A percentile compares a stretch with the other conserved stretches of the same genome.
Evolutionary conservation across 179 eudicot genomes (phyloP).

Genomic region (Carnegiea gigantea): DNA sequence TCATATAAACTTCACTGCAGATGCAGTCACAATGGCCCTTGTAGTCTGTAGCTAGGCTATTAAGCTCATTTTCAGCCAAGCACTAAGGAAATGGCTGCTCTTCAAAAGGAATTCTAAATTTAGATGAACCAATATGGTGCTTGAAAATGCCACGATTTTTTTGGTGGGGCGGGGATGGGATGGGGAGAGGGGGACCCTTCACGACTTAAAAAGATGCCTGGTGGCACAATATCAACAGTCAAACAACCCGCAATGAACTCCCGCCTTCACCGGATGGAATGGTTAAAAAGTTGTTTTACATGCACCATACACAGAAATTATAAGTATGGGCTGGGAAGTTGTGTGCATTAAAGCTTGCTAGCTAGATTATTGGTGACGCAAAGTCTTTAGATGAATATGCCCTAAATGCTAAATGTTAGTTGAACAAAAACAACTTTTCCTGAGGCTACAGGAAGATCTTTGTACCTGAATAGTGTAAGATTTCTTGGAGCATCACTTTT

Average conservation of each 20-base stretch:
- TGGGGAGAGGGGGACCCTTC: neutral
- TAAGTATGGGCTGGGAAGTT: neutral
- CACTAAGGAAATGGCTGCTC: neutral
- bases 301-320: neutral
- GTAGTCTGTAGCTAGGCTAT: neutral
- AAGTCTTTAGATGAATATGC: slow-evolving; percentile 34
- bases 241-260: slow-evolving; percentile 22
- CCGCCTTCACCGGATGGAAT: slow-evolving; percentile 10
- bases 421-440: slow-evolving; percentile 24
- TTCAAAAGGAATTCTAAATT: neutral
- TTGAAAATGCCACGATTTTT: neutral
- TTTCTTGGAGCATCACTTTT: slow-evolving; percentile 9
- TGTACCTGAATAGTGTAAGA: slow-evolving; percentile 27
- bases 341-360: slow-evolving; percentile 32
- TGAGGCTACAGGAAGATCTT: slow-evolving; percentile 23
- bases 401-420: slow-evolving; percentile 26
- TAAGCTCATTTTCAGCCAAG: no score
- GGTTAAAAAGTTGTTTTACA: slow-evolving; percentile 17
- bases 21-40: neutral
- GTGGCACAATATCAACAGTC: slow-evolving; percentile 13
- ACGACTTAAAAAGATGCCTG: slow-evolving; percentile 1
- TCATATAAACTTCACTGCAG: neutral
- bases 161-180: neutral
- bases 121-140: neutral
- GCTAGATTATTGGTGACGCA: slow-evolving; percentile 28